A percentile compares a stretch with the other conserved stretches of the same genome.
These are phyloP conservation scores for Moniliophthora roreri DNA, from an alignment of 1,284 basidiomycete genomes.

Conservation along the genomic window DNA sequence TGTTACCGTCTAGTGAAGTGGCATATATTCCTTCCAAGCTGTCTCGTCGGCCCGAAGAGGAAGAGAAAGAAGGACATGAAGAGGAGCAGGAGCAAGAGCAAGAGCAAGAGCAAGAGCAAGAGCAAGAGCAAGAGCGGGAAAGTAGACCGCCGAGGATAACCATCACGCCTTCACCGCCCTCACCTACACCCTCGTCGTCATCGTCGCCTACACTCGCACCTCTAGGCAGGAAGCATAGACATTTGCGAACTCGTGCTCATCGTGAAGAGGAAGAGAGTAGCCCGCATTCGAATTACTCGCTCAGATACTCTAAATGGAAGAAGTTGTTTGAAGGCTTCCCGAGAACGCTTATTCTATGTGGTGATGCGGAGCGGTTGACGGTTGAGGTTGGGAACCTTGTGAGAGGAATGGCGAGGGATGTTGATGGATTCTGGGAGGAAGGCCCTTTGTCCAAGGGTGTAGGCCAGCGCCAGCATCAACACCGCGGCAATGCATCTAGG, in stretches of 20 bases:
- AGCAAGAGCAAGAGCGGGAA: background rate
- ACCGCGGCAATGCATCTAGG: no score
- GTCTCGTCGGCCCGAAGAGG: no score
- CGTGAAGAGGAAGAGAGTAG: slow-evolving; percentile 10
- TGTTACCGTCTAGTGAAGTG: no score
- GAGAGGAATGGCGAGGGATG: background rate
- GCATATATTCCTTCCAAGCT: no score
- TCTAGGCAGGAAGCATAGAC: background rate
- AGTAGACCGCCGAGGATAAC: background rate
- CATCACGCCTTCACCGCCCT: background rate
- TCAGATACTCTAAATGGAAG: slow-evolving; percentile 21
- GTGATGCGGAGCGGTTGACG: slow-evolving; percentile 36
- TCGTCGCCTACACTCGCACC: background rate
- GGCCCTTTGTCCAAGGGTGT: no score
- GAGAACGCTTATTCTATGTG: slow-evolving; percentile 39
- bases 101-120: slow-evolving; percentile 5
- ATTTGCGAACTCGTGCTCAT: slow-evolving; percentile 17
- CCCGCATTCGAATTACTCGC: slow-evolving; percentile 21
- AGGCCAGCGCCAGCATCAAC: no score
- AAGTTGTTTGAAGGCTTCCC: slow-evolving; percentile 47
- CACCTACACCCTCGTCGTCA: no score
- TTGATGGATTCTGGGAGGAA: slow-evolving; percentile 11
- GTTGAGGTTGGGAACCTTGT: slow-evolving; percentile 32
- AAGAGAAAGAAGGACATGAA: background rate
- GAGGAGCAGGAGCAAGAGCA: no score